Conservation (phyloP, 2,329 filamentous ascomycete genomes). For the Xylaria multiplex region DNA sequence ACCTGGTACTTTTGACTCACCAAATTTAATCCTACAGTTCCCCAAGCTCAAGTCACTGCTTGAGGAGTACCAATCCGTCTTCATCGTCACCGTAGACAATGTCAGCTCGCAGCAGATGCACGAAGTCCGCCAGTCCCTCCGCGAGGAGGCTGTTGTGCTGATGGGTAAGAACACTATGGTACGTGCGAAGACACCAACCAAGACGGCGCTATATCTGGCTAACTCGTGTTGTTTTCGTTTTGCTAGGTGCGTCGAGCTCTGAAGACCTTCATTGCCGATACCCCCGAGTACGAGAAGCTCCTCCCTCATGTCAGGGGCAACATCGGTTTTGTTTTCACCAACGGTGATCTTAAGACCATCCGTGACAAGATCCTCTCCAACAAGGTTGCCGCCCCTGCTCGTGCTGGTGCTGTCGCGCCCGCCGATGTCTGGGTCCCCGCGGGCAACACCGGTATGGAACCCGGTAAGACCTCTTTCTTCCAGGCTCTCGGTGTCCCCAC, state of each 20-base stretch:
- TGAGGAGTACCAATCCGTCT: conserved; percentile 96
- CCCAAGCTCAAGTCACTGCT: conserved; percentile 99
- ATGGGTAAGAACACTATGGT: conserved; percentile 99
- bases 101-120: conserved; percentile 99
- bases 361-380: conserved; percentile 96
- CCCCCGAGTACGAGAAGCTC: conserved; percentile 97
- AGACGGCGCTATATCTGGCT: background rate
- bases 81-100: conserved; percentile 99
- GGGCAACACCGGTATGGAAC: conserved; percentile 99
- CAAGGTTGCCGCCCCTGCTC: conserved; percentile 96
- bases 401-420: conserved; percentile 96
- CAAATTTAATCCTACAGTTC: conserved; percentile 73
- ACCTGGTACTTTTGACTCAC: conserved; percentile 21
- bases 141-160: conserved; percentile 91
- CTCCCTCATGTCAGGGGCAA: conserved; percentile 97
- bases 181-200: conserved; percentile 8
- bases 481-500: conserved; percentile 99
- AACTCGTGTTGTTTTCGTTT: conserved; percentile 12
- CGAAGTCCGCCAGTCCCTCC: conserved; percentile 95
- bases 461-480: conserved; percentile 99
- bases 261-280: conserved; percentile 90
- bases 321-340: conserved; percentile 99
- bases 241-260: conserved; percentile 89
- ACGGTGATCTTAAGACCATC: conserved; percentile 88
- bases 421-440: conserved; percentile 93